Evolutionary conservation across 331 rosid species (phyloP).

Genomic region (Malus hybrid): DNA sequence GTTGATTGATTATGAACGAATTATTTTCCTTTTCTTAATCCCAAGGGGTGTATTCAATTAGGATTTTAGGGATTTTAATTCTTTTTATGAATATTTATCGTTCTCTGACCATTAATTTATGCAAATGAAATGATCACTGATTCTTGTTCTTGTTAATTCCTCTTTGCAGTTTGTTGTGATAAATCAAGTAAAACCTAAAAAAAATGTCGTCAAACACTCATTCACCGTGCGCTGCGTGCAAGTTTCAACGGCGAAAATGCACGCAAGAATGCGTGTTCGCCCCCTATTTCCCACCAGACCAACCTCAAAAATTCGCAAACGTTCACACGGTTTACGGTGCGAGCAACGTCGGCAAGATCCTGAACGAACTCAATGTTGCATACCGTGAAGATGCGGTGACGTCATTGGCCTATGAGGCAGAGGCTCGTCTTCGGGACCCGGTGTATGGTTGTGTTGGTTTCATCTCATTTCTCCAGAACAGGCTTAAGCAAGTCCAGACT

Average conservation of each 20-base stretch:
- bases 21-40: neutral
- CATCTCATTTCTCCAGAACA: constrained; percentile 36
- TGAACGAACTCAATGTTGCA: constrained; percentile 14
- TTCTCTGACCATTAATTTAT: too few relatives aligned
- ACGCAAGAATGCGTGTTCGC: constrained; percentile 32
- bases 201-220: constrained; percentile 23
- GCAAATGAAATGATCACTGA: too few relatives aligned
- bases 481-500: constrained; percentile 29
- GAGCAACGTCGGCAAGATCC: constrained; percentile 28
- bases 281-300: constrained; percentile 30
- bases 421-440: constrained; percentile 49
- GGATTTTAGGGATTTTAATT: too few relatives aligned
- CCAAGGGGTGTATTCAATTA: neutral
- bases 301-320: constrained; percentile 27
- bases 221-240: constrained; percentile 35
- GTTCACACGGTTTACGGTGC: constrained; percentile 32
- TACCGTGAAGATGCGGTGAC: constrained; percentile 25
- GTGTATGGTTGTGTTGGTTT: constrained; percentile 53
- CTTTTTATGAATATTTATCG: neutral
- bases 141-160: neutral
- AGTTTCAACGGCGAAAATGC: constrained; percentile 24
- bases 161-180: neutral
- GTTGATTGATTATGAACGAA: neutral
- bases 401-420: constrained; percentile 46
- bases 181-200: neutral